phyloP scores from a whole-genome alignment of 73 alveolate species.

The Effrenium voratum region DNA sequence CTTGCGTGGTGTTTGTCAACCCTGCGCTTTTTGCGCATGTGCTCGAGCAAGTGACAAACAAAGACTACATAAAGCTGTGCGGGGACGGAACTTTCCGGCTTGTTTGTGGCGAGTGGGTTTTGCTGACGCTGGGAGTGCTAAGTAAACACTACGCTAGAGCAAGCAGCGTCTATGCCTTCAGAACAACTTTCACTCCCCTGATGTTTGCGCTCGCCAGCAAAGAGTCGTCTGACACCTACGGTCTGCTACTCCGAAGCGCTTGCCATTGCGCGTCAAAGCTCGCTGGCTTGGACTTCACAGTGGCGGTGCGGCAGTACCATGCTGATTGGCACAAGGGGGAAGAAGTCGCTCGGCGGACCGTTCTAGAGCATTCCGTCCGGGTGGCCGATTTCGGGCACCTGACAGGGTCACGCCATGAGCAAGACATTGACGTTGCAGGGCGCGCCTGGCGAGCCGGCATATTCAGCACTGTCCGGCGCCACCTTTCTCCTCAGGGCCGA shows the following conservation, averaged over 20 bases:
- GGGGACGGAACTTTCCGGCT: constrained; percentile 53
- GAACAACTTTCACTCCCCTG: background rate
- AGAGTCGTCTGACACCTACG: background rate
- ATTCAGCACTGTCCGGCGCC: background rate
- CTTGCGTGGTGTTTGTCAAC: background rate
- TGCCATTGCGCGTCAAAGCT: background rate
- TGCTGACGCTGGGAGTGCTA: constrained; percentile 3
- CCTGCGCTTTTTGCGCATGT: background rate
- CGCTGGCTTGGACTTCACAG: background rate
- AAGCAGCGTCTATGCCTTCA: background rate
- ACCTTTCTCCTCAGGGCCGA: background rate
- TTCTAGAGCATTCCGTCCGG: background rate
- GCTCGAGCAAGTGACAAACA: background rate
- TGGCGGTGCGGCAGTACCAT: background rate
- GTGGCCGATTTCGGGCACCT: constrained; percentile 26
- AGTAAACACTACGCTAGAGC: background rate
- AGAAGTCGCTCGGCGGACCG: background rate
- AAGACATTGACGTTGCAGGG: background rate
- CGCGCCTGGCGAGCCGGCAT: background rate
- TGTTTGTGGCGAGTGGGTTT: background rate
- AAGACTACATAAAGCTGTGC: constrained; percentile 29
- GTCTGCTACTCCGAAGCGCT: background rate
- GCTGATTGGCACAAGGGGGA: background rate
- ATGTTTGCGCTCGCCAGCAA: background rate
- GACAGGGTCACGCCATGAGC: background rate